Evolutionary conservation across 371 early-diverging fungal species (phyloP).

Genomic region (Sporodiniella umbellata): DNA sequence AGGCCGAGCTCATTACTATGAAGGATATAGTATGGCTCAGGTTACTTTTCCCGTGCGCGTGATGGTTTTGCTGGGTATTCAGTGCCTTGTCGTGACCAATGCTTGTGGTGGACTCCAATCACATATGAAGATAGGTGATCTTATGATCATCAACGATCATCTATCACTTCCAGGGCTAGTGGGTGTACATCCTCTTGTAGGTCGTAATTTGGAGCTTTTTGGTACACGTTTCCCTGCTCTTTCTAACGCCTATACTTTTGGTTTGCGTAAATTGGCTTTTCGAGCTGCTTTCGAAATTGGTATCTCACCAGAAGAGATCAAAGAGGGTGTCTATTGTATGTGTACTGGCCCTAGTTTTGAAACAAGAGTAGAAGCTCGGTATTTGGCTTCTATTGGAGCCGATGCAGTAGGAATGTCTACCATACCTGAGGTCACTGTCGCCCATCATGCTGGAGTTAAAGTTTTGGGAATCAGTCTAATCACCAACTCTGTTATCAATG

Average conservation of each 20-base stretch:
- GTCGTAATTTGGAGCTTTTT: constrained; percentile 79
- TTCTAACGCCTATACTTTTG: constrained; percentile 86
- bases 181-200: constrained; percentile 81
- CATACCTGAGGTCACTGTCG: constrained; percentile 93
- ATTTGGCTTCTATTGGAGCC: constrained; percentile 70
- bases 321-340: constrained; percentile 85
- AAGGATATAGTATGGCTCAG: constrained; percentile 77
- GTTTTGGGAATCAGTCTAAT: constrained; percentile 85
- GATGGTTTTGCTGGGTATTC: constrained; percentile 78
- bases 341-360: constrained; percentile 92
- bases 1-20: constrained; percentile 87
- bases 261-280: constrained; percentile 69
- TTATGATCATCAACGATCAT: constrained; percentile 89
- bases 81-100: constrained; percentile 83
- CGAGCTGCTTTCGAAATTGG: constrained; percentile 57
- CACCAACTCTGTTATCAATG: constrained; percentile 78
- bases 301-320: constrained; percentile 50
- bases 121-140: constrained; percentile 79
- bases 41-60: constrained; percentile 89
- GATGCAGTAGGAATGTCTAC: constrained; percentile 97
- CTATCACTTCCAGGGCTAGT: constrained; percentile 81
- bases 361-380: constrained; percentile 86
- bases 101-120: constrained; percentile 91
- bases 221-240: constrained; percentile 93
- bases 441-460: constrained; percentile 86